Percentiles rank a stretch among this genome's conserved stretches.
phyloP scores from a whole-genome alignment of 2,329 filamentous ascomycete genomes.

The Alternaria gansuensis region DNA sequence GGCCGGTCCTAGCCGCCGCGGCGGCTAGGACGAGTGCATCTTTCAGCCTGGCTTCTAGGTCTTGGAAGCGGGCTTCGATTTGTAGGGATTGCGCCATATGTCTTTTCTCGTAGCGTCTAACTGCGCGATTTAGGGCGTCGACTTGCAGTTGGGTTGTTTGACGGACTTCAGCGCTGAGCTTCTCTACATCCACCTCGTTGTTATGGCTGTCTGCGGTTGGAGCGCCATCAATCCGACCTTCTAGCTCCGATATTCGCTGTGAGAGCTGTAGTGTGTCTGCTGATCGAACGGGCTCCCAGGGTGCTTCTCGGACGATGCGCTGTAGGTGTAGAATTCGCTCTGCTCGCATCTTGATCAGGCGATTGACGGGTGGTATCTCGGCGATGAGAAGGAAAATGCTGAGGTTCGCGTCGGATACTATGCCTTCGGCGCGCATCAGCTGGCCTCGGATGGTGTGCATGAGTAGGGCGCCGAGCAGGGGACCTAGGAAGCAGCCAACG shows the following conservation, averaged over 20 bases:
- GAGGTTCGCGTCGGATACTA: constrained; percentile 92
- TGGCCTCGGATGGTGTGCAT: constrained; percentile 82
- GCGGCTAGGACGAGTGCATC: constrained; percentile 84
- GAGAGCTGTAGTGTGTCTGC: constrained; percentile 56
- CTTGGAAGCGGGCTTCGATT: constrained; percentile 76
- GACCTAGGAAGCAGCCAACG: constrained; percentile 79
- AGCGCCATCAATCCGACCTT: constrained; percentile 63
- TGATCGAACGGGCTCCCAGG: constrained; percentile 27
- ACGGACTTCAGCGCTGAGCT: constrained; percentile 65
- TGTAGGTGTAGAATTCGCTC: constrained; percentile 83
- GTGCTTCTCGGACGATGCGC: constrained; percentile 64
- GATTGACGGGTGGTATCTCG: constrained; percentile 82
- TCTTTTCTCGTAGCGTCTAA: constrained; percentile 91
- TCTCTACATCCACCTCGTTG: constrained; percentile 51
- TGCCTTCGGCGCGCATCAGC: constrained; percentile 82
- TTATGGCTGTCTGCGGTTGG: constrained; percentile 38
- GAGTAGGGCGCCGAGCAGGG: constrained; percentile 80
- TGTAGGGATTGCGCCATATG: constrained; percentile 77
- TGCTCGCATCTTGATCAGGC: constrained; percentile 82
- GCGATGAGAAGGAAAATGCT: constrained; percentile 88
- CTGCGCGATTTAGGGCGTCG: constrained; percentile 86
- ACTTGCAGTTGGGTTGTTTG: constrained; percentile 79
- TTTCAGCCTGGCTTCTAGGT: constrained; percentile 74
- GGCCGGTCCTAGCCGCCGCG: constrained; percentile 62
- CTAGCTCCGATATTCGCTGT: constrained; percentile 74